phyloP scores from a whole-genome alignment of 352 stramenopile genomes.

The Phytophthora tentaculata region DNA sequence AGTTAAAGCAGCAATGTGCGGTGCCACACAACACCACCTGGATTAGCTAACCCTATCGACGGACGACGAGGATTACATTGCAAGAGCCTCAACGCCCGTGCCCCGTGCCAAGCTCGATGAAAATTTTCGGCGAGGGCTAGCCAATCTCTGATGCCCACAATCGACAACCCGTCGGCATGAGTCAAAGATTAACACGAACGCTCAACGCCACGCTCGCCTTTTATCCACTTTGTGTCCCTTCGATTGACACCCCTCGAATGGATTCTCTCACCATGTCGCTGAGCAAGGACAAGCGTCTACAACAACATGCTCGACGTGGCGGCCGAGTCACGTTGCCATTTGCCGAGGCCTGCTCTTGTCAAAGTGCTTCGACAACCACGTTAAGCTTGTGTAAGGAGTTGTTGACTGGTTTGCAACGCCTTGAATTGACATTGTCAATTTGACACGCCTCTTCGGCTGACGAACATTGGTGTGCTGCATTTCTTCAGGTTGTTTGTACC shows the following conservation, averaged over 20 bases:
- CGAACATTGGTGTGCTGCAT: not conserved
- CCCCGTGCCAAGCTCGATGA: slow-evolving; percentile 20
- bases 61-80: slow-evolving; percentile 28
- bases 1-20: slow-evolving; percentile 22
- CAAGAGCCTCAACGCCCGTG: slow-evolving; percentile 13
- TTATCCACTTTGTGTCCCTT: slow-evolving; percentile 31
- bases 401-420: not conserved
- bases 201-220: slow-evolving; percentile 7
- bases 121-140: slow-evolving; percentile 18
- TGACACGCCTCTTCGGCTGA: not conserved
- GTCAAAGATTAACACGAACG: slow-evolving; percentile 21
- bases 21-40: slow-evolving; percentile 8
- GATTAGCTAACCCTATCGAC: slow-evolving; percentile 31
- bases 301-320: not conserved
- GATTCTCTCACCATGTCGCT: slow-evolving; percentile 24
- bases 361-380: too few species aligned
- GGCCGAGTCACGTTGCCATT: not conserved
- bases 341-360: too few species aligned
- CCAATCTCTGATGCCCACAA: slow-evolving; percentile 9
- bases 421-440: too few species aligned
- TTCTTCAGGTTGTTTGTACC: not conserved
- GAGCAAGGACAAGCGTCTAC: slow-evolving; percentile 15
- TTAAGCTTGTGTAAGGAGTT: not conserved
- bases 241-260: slow-evolving; percentile 29
- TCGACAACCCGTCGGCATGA: slow-evolving; percentile 21